Evolutionary conservation across 148 eudicot genomes (phyloP), one percentile per base, ranked within the genome.

Genomic region (Chenopodium quinoa): DNA sequence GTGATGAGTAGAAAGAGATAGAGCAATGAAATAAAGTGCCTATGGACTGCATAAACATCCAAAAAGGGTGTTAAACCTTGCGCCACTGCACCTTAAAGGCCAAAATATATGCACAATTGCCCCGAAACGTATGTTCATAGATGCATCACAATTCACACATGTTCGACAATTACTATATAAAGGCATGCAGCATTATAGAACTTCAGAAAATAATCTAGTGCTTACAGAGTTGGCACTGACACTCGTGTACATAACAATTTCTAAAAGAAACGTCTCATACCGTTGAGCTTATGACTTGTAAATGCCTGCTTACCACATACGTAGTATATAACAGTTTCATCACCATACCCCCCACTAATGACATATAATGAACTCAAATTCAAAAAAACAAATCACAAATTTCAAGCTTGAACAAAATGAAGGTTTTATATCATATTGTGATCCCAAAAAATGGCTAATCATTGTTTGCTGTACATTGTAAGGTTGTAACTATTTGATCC

Each of bases 401-500:
- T 32, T 23, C 34, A 68, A 13, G 22, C 23, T 46, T 11, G 0
- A 31, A 66, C 32, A 47, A 81, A 73, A 81, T 65, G 73, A 64
- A 47, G 78, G 31, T 56, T 14, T 68, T 62, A 20, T 34, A 74
- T 63, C 54, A 64, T 62, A 67, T 20, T 78, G 37, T 47, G 25
- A 72, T 65, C 70, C 66, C 63, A 50, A 75, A 75, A 81, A 75
- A 20, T 63, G n/a, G 73, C 32, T 20, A 20, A 31, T 20, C 69
- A 46, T 22, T 74, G 74, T 75, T 81, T 44, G 73, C 83, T 81
- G 23, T 81, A 81, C 83, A 74, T 23, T 80, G 46, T 7, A 75
- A 12, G 22, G 22, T 40, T 72, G 23, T 2, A 20, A 48, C 22
- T 71, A 44, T 58, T 72, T 14, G 77, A 37, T 17, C 78, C 63